Evolutionary conservation across 805 yeast genomes (phyloP).

Genomic region (Kluyveromyces starmeri): DNA sequence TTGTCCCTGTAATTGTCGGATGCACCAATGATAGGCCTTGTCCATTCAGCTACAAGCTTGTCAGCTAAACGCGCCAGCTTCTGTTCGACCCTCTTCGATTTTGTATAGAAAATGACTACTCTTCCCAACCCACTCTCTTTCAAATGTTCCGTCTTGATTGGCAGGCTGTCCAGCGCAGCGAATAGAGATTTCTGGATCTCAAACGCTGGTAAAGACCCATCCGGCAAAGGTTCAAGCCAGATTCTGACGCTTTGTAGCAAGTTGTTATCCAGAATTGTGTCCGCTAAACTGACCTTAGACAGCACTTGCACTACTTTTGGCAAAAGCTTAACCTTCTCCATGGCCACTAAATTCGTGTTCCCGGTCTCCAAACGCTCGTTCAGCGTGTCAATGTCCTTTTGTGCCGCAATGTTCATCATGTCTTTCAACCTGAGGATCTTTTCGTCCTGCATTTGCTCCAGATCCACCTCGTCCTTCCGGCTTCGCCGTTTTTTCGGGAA

Average conservation of each 20-base stretch:
- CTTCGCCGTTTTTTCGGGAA: slow-evolving; percentile 51
- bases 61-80: slow-evolving; percentile 82
- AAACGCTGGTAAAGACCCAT: slow-evolving; percentile 94
- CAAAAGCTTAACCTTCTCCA: slow-evolving; percentile 63
- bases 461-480: slow-evolving; percentile 79
- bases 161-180: slow-evolving; percentile 62
- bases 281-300: slow-evolving; percentile 77
- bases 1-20: slow-evolving; percentile 91
- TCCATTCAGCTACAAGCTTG: slow-evolving; percentile 91
- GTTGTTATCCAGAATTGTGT: slow-evolving; percentile 89
- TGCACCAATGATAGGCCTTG: slow-evolving; percentile 93
- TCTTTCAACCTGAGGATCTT: slow-evolving; percentile 71
- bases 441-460: slow-evolving; percentile 93
- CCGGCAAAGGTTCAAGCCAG: slow-evolving; percentile 98
- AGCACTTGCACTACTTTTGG: slow-evolving; percentile 70
- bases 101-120: slow-evolving; percentile 85
- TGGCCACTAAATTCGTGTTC: slow-evolving; percentile 33
- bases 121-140: slow-evolving; percentile 93
- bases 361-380: slow-evolving; percentile 36
- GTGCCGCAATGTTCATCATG: slow-evolving; percentile 84
- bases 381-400: slow-evolving; percentile 51
- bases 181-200: slow-evolving; percentile 88
- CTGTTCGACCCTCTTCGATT: slow-evolving; percentile 82
- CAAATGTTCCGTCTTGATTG: slow-evolving; percentile 91
- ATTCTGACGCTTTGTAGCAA: slow-evolving; percentile 85